phyloP scores from a whole-genome alignment of 306 rosid species.

The Casuarina cunninghamiana region DNA sequence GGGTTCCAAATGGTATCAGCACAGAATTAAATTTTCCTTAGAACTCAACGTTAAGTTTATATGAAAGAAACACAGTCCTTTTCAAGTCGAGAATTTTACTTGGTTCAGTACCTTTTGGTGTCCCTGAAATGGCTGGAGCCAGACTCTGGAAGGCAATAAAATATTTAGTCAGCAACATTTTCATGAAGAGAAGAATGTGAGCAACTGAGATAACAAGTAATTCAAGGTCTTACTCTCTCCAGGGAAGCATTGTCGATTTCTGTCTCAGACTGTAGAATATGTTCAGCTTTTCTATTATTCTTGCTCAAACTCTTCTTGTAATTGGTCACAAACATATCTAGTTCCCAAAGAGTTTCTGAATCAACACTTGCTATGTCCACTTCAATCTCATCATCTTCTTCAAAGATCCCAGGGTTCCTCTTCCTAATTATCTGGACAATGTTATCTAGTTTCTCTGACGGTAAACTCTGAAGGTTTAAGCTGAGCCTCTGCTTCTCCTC shows the following conservation, averaged over 20 bases:
- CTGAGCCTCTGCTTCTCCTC: conserved; percentile 92
- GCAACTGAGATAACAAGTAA: neutral
- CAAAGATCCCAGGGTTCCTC: conserved; percentile 62
- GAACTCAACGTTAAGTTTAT: neutral
- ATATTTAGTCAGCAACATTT: conserved; percentile 2
- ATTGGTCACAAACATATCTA: conserved; percentile 88
- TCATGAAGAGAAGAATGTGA: neutral
- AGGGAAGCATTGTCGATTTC: conserved; percentile 43
- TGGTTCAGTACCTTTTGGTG: conserved; percentile 50
- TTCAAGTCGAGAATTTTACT: conserved; percentile 42
- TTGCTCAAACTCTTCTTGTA: conserved; percentile 93
- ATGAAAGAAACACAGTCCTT: conserved; percentile 6
- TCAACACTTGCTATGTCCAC: conserved; percentile 93
- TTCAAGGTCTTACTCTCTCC: conserved; percentile 45
- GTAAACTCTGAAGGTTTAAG: conserved; percentile 75
- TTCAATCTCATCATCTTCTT: conserved; percentile 91
- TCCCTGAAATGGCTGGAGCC: conserved; percentile 41
- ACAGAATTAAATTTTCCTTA: neutral
- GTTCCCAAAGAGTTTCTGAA: conserved; percentile 96
- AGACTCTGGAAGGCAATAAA: conserved; percentile 33
- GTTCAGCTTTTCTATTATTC: conserved; percentile 80
- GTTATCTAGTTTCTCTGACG: conserved; percentile 77
- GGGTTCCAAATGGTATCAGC: conserved; percentile 10
- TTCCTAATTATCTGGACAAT: conserved; percentile 81
- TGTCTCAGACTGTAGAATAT: conserved; percentile 57